Conservation (phyloP, 2,329 filamentous ascomycete species). For the Neofusicoccum kwambonambiense region DNA sequence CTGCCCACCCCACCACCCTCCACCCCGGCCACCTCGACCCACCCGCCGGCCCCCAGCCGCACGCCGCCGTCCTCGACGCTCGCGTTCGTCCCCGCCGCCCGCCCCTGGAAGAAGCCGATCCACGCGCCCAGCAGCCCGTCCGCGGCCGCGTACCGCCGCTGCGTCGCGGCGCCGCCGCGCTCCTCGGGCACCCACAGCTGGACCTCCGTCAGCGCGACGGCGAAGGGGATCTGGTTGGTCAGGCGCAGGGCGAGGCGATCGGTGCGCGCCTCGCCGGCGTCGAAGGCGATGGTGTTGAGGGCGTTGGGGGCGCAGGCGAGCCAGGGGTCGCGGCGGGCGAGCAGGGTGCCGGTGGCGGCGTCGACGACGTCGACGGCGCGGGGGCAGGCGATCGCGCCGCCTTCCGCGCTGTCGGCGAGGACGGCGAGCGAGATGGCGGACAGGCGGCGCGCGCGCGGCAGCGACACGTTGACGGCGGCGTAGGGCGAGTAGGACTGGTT, state of each 20-base stretch:
- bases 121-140: neutral
- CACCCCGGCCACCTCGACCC: neutral
- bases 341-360: neutral
- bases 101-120: neutral
- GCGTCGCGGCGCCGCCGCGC: no score
- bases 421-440: constrained; percentile 18
- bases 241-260: neutral
- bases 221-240: neutral
- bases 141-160: neutral
- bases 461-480: constrained; percentile 22
- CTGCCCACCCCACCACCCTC: neutral
- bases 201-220: neutral
- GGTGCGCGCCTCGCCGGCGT: neutral
- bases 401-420: neutral
- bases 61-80: neutral
- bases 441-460: constrained; percentile 22
- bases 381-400: neutral
- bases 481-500: constrained; percentile 23
- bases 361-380: neutral
- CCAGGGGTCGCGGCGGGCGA: neutral
- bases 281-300: neutral
- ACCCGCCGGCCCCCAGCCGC: neutral
- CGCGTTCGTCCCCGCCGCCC: neutral
- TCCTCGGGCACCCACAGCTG: constrained; percentile 6
- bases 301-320: neutral